Evolutionary conservation across 345 rosid genomes (phyloP).

Genomic region (Angophora floribunda): DNA sequence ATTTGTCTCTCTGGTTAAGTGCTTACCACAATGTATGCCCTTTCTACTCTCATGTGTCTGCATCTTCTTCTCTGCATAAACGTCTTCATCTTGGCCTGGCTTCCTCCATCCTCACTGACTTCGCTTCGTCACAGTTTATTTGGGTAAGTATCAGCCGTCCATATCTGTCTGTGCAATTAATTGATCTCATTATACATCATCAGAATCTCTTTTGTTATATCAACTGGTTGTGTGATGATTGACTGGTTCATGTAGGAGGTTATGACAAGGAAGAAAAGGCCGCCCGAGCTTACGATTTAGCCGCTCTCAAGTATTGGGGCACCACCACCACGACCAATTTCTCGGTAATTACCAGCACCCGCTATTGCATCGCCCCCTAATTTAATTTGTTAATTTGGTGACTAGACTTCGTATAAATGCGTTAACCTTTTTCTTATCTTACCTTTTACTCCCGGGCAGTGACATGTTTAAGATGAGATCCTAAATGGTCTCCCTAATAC

Average conservation of each 20-base stretch:
- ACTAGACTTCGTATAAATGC: neutral
- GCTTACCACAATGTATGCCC: neutral
- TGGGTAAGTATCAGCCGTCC: constrained; percentile 39
- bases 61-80: neutral
- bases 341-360: constrained; percentile 28
- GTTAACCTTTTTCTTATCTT: neutral
- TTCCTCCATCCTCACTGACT: neutral
- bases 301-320: constrained; percentile 95
- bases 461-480: neutral
- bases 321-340: constrained; percentile 85
- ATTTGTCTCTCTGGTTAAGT: neutral
- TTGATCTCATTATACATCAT: neutral
- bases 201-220: neutral
- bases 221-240: neutral
- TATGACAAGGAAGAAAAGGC: constrained; percentile 98
- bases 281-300: constrained; percentile 89
- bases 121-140: constrained; percentile 43
- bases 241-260: constrained; percentile 43
- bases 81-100: constrained; percentile 3
- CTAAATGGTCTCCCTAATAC: constrained; percentile 7
- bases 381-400: neutral
- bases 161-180: neutral
- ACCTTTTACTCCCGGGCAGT: neutral
- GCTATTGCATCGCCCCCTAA: neutral
- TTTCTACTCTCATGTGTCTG: neutral